Conservation (phyloP, 1,139 yeast species). For the Yamadazyma jaroonii region DNA sequence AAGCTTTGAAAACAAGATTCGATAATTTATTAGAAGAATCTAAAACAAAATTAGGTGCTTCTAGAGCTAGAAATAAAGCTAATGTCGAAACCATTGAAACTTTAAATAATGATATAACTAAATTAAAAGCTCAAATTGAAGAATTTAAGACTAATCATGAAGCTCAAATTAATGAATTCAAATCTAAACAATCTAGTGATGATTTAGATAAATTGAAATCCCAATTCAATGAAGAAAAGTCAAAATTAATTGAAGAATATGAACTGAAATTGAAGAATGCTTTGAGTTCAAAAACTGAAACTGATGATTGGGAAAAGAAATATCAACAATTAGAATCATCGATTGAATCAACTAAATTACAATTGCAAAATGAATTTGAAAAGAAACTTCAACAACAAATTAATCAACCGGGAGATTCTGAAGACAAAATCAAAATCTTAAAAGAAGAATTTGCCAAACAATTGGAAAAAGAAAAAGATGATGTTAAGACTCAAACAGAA, state of each 20-base stretch:
- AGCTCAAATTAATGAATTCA: constrained; percentile 14
- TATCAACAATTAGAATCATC: constrained; percentile 19
- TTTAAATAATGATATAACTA: constrained; percentile 20
- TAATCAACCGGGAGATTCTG: constrained; percentile 15
- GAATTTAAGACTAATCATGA: constrained; percentile 8
- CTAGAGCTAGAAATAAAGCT: constrained; percentile 21
- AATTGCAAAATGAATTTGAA: constrained; percentile 20
- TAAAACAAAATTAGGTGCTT: constrained; percentile 23
- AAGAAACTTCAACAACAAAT: constrained; percentile 17
- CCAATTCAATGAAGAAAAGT: constrained; percentile 13
- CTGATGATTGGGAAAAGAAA: constrained; percentile 12
- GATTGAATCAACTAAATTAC: constrained; percentile 17
- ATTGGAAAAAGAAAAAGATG: constrained; percentile 30
- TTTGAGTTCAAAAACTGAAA: constrained; percentile 1
- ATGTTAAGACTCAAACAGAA: constrained; percentile 31
- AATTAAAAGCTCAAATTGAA: constrained; percentile 14
- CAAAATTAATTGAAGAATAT: constrained; percentile 11
- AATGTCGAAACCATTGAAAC: constrained; percentile 23
- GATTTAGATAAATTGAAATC: constrained; percentile 15
- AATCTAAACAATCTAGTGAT: constrained; percentile 13
- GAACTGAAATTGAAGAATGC: constrained; percentile 10
- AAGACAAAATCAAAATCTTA: constrained; percentile 23
- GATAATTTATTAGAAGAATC: constrained; percentile 34
- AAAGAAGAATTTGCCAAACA: constrained; percentile 26
- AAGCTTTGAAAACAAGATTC: constrained; percentile 22